A percentile compares a stretch with the other conserved stretches of the same genome.
These are phyloP conservation scores for Eucalyptus erythrocorys DNA, from an alignment of 345 rosid species.

Conservation along the genomic window DNA sequence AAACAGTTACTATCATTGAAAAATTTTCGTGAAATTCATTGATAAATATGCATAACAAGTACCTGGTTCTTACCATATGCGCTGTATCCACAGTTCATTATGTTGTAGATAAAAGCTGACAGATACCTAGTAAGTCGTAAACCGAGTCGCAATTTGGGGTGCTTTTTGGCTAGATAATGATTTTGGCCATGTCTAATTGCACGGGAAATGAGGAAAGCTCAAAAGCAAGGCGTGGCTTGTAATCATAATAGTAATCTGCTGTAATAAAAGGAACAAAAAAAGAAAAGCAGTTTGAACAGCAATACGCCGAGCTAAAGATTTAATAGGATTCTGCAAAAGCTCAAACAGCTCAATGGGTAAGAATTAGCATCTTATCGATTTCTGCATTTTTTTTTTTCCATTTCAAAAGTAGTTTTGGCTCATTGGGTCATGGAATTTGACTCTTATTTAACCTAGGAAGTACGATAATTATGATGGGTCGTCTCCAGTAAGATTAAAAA, in stretches of 20 bases:
- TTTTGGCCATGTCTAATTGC: conserved; percentile 25
- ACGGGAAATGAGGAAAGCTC: conserved; percentile 5
- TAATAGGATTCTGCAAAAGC: neutral
- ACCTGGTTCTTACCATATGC: neutral
- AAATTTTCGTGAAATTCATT: neutral
- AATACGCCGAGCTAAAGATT: neutral
- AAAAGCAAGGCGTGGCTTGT: neutral
- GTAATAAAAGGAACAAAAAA: neutral
- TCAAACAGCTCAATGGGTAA: neutral
- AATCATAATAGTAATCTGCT: neutral
- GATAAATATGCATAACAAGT: neutral
- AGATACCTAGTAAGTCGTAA: neutral
- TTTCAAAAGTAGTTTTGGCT: neutral
- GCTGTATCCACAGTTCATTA: neutral
- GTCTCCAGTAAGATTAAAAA: neutral
- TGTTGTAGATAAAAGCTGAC: neutral
- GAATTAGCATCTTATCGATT: neutral
- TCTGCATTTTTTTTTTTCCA: neutral
- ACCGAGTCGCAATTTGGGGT: neutral
- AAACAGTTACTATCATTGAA: neutral
- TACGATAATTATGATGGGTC: neutral
- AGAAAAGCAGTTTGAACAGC: neutral
- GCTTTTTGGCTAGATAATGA: conserved; percentile 10
- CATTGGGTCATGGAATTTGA: neutral
- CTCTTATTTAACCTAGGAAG: neutral